Evolutionary conservation across 306 rosid species (phyloP), one percentile per base, ranked within the genome.

Genomic region (Glycine tomentella): DNA sequence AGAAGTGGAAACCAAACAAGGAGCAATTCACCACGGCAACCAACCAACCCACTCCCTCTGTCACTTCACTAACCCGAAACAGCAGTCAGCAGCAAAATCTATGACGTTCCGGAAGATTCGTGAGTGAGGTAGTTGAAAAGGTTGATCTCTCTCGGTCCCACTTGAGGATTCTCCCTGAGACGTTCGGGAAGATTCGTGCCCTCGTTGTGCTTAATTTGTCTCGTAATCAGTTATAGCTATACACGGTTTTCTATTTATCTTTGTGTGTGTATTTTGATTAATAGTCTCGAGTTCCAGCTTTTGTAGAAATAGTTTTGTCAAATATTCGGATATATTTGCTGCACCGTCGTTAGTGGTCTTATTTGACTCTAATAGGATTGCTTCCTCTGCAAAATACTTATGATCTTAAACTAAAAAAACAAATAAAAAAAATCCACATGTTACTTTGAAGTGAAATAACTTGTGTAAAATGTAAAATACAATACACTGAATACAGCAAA

Each of bases 81-180:
- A n/a, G n/a, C n/a, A n/a, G n/a, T n/a, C n/a, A n/a, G n/a, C n/a
- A n/a, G n/a, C n/a, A n/a, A n/a, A n/a, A n/a, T n/a, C n/a, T n/a
- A n/a, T n/a, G n/a, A n/a, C n/a, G n/a, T n/a, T n/a, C n/a, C n/a
- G n/a, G n/a, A n/a, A n/a, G n/a, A n/a, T n/a, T n/a, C n/a, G n/a
- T n/a, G 20, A 20, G 20, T 20, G 20, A 20, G 20, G 20, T 0
- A 36, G 67, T 84, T 15, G 84, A 86, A 20, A 79, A 66, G 8
- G 68, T 86, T 72, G 87, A 86, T 70, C 88, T 88, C 51, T 84
- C 88, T 75, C 82, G 80, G 4, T 67, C 77, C 49, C 81, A 86
- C 46, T 79, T 86, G 10, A 81, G 64, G 78, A 58, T 84, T 73
- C 82, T 88, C 61, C 91, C 91, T 8, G 85, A 88, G 11, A 80